Conservation (phyloP, 768 basidiomycete genomes). For the Boletus fagicola region DNA sequence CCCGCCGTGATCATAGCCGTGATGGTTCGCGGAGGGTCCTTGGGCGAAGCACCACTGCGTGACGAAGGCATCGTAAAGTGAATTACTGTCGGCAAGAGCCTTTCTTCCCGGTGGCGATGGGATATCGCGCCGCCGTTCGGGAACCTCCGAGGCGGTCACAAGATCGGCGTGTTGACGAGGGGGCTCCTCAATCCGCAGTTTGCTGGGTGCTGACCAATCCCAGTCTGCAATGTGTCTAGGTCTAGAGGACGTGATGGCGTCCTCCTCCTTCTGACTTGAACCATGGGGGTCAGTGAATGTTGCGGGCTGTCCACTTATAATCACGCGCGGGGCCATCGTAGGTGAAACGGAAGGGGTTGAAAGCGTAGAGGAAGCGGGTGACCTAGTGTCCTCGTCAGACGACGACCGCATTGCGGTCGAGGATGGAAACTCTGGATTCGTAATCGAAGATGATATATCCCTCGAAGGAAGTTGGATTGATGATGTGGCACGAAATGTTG, state of each 20-base stretch:
- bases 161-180: conserved; percentile 1
- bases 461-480: conserved; percentile 1
- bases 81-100: conserved; percentile 22
- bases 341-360: conserved; percentile 27
- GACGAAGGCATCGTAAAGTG: conserved; percentile 59
- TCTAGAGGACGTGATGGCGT: neutral
- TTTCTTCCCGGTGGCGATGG: neutral
- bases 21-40: conserved; percentile 30
- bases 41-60: conserved; percentile 69
- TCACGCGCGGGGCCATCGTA: conserved; percentile 19
- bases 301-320: conserved; percentile 29
- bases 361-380: conserved; percentile 29
- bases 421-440: neutral
- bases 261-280: neutral
- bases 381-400: conserved; percentile 18
- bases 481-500: conserved; percentile 8
- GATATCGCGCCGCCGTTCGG: neutral
- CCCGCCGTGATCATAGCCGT: conserved; percentile 10
- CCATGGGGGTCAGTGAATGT: neutral
- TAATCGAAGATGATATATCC: neutral
- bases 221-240: conserved; percentile 17
- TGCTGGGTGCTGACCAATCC: conserved; percentile 22
- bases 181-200: neutral
- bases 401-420: neutral
- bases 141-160: conserved; percentile 26